These are phyloP conservation scores for Pleurotus citrinopileatus DNA, from an alignment of 768 basidiomycete genomes.

Conservation along the genomic window DNA sequence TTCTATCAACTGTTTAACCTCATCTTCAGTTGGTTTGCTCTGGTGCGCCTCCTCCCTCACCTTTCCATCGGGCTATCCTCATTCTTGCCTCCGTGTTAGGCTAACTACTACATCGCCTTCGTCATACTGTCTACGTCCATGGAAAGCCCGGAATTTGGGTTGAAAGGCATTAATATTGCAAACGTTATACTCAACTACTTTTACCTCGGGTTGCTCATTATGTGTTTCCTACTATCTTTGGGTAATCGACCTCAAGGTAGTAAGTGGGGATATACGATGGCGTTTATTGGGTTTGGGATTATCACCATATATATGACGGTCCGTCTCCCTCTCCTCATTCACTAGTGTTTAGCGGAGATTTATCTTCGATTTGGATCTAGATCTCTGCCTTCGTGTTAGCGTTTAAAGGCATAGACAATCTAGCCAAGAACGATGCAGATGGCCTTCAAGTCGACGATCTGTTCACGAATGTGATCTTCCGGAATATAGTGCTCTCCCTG, in stretches of 20 bases:
- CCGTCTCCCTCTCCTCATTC: constrained; percentile 17
- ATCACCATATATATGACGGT: constrained; percentile 98
- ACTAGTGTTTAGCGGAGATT: background rate
- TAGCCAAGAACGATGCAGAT: constrained; percentile 44
- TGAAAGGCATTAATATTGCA: constrained; percentile 63
- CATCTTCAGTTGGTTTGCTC: constrained; percentile 88
- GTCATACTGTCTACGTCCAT: constrained; percentile 71
- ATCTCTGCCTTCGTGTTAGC: constrained; percentile 79
- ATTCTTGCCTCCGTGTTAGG: constrained; percentile 35
- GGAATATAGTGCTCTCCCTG: constrained; percentile 84
- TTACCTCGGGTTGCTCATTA: constrained; percentile 83
- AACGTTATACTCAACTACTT: constrained; percentile 83
- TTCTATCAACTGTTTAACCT: constrained; percentile 88
- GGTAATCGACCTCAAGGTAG: constrained; percentile 93
- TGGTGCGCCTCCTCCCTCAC: constrained; percentile 52
- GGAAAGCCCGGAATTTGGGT: constrained; percentile 56
- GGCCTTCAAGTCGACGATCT: constrained; percentile 54
- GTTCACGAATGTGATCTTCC: constrained; percentile 77
- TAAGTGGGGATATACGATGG: constrained; percentile 82
- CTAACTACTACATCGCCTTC: constrained; percentile 92
- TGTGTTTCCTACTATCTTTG: constrained; percentile 83
- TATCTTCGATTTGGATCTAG: constrained; percentile 31
- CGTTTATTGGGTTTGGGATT: constrained; percentile 84
- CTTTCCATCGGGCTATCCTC: background rate
- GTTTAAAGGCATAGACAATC: constrained; percentile 69